These are phyloP conservation scores for Saururus chinensis DNA, from an alignment of 164 flowering plant genomes.

Conservation along the genomic window DNA sequence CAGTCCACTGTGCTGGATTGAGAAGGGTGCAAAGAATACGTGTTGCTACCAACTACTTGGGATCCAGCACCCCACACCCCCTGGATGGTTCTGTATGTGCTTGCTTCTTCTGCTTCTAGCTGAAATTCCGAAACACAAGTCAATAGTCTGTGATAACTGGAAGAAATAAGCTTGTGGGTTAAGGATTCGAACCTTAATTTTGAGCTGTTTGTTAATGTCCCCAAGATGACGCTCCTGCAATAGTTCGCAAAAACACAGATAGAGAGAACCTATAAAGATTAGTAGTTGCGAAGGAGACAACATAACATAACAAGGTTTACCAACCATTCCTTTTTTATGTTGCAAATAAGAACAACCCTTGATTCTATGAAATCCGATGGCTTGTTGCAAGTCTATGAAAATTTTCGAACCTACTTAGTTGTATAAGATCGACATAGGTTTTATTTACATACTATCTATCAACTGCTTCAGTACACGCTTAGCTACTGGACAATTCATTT, in stretches of 20 bases:
- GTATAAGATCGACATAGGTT: background rate
- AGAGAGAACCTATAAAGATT: background rate
- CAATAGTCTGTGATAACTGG: background rate
- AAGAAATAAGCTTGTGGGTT: background rate
- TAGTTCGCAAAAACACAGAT: conserved; percentile 1
- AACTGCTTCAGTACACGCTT: background rate
- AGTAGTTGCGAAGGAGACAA: too few species aligned
- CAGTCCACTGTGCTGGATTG: conserved; percentile 40
- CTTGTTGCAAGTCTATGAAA: too few species aligned
- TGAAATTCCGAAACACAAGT: conserved; percentile 12
- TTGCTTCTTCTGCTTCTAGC: conserved; percentile 57
- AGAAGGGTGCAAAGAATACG: conserved; percentile 31
- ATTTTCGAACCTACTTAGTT: too few species aligned
- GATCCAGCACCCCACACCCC: conserved; percentile 43
- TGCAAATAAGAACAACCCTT: too few species aligned
- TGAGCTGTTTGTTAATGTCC: conserved; percentile 78
- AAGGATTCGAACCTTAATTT: conserved; percentile 35
- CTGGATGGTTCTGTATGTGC: conserved; percentile 29
- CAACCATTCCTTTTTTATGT: too few species aligned
- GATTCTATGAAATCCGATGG: too few species aligned
- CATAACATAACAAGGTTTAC: too few species aligned
- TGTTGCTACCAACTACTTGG: conserved; percentile 27
- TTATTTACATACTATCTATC: background rate
- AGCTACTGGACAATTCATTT: background rate
- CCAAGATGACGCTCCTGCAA: conserved; percentile 85